Percentiles rank a stretch among this genome's conserved stretches.
Conservation (phyloP, 345 rosid species). For the Heritiera fomes region DNA sequence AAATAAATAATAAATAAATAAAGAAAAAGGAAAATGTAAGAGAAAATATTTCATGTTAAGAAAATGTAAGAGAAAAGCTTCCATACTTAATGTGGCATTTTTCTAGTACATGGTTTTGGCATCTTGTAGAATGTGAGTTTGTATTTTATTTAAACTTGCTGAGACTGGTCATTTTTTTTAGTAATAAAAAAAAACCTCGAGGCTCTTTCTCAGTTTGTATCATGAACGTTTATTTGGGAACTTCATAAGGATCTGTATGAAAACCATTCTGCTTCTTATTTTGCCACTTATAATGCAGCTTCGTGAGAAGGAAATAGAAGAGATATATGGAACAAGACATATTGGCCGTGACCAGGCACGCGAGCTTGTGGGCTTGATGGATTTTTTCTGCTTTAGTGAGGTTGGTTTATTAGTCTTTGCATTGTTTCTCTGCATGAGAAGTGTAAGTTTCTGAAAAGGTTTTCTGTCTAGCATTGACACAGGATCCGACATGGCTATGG, state of each 20-base stretch:
- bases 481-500: neutral
- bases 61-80: neutral
- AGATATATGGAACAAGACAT: conserved; percentile 82
- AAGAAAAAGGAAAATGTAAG: neutral
- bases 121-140: neutral
- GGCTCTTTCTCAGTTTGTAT: neutral
- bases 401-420: conserved; percentile 38
- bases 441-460: neutral
- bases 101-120: neutral
- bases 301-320: conserved; percentile 57
- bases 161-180: neutral
- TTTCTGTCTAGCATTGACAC: neutral
- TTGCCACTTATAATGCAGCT: conserved; percentile 52
- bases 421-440: neutral
- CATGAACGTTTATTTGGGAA: neutral
- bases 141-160: neutral
- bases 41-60: neutral
- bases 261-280: neutral
- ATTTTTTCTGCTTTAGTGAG: conserved; percentile 98
- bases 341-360: conserved; percentile 93
- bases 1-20: neutral
- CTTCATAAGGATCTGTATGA: conserved; percentile 10
- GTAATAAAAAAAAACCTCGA: neutral
- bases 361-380: conserved; percentile 92
- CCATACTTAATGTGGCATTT: neutral